These are phyloP conservation scores for Brettanomyces custersianus DNA, from an alignment of 805 yeast species.

Conservation along the genomic window DNA sequence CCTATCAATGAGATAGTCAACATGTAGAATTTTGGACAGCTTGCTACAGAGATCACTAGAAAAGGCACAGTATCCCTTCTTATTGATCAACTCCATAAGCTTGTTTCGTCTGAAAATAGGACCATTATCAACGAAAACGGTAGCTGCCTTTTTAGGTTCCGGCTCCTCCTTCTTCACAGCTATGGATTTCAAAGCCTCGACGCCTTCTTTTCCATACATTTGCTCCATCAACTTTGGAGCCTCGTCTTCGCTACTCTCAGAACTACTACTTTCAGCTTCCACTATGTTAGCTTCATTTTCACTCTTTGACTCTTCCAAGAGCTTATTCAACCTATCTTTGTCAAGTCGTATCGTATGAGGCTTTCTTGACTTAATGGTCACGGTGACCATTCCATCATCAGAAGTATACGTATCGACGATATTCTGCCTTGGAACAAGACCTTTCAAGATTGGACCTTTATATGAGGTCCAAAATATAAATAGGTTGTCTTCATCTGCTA, in stretches of 20 bases:
- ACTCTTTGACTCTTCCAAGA: neutral
- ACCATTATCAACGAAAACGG: constrained; percentile 17
- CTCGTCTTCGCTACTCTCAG: neutral
- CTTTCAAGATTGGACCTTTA: neutral
- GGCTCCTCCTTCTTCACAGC: neutral
- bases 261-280: neutral
- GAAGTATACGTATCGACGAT: neutral
- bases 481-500: neutral
- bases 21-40: constrained; percentile 33
- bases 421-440: neutral
- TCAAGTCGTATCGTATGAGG: neutral
- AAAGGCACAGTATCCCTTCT: constrained; percentile 37
- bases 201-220: neutral
- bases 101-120: constrained; percentile 16
- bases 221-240: neutral
- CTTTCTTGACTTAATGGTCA: neutral
- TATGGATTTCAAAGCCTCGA: neutral
- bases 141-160: neutral
- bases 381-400: neutral
- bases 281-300: neutral
- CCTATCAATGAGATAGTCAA: constrained; percentile 37
- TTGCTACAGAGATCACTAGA: constrained; percentile 31
- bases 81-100: constrained; percentile 31
- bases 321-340: neutral
- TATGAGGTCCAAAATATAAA: constrained; percentile 1